Base-by-base conservation (phyloP, 805 yeast genomes). In the Vanderwaltozyma verrucispora region DNA sequence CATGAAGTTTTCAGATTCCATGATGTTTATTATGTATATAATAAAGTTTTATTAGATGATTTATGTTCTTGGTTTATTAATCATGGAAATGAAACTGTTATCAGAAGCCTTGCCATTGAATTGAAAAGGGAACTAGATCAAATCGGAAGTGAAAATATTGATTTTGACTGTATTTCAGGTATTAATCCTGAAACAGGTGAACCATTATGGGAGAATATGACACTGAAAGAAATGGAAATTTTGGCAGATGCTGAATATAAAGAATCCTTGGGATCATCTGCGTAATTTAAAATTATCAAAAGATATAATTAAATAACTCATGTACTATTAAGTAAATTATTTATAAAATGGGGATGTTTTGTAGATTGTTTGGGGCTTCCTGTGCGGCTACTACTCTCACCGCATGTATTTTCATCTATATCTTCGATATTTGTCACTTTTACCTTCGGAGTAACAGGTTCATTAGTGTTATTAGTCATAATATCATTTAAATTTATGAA, bases 1-100 rank as follows among this genome's bases (percentile, higher is more conserved):
- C 71, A 82, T 46, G 89, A 82, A 52, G 60, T 82, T 10, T 88
- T 88, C 58, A 68, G 95, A 41, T 80, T 64, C 52, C 94, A 86
- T 53, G 94, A 86, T 50, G 71, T 80, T 16, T 86, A 86, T 54
- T 84, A 86, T 53, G 86, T 85, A 5, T 88, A 88, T 55, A 82
- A 82, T 52, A 76, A 75, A 51, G 69, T 87, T 0, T 69, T 84
- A 66, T 47, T 86, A 5, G 86, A 82, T 49, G 96, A 88, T 54
- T 64, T 85, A 44, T 69, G 83, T 40, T 65, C 79, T 13, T 88
- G 94, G 94, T 55, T 81, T 14, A 64, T 81, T 36, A 54, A 67
- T 28, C 68, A 67, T 30, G 76, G 84, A 28, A 67, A 68, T 43
- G 88, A 80, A 45, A 64, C 59, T 28, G 69, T 72, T 18, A 51